phyloP scores from a whole-genome alignment of 2,329 filamentous ascomycete genomes.

The Clonostachys byssicola region DNA sequence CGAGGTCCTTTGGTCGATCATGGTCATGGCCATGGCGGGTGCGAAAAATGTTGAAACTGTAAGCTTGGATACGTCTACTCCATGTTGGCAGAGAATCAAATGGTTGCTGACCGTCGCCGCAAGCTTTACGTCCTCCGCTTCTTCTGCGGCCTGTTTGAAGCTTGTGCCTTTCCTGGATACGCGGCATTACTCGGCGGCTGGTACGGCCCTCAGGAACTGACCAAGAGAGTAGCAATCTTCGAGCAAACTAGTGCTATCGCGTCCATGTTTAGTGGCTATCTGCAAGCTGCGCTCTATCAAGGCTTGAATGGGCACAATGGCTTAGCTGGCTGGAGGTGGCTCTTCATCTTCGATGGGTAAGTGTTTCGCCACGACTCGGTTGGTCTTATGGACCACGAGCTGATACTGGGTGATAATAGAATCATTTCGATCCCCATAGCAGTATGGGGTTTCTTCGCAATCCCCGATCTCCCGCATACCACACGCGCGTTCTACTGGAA shows the following conservation, averaged over 20 bases:
- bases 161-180: conserved; percentile 15
- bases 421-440: conserved; percentile 13
- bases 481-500: conserved; percentile 8
- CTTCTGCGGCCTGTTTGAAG: conserved; percentile 21
- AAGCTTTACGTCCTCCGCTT: conserved; percentile 19
- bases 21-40: conserved; percentile 16
- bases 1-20: conserved; percentile 13
- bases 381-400: too few species aligned
- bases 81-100: neutral
- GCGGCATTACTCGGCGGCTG: conserved; percentile 18
- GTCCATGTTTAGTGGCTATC: conserved; percentile 21
- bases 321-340: conserved; percentile 28
- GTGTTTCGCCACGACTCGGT: too few species aligned
- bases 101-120: neutral
- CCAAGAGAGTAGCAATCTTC: conserved; percentile 19
- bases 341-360: conserved; percentile 28
- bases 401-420: conserved; percentile 6
- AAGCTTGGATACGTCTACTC: conserved; percentile 1
- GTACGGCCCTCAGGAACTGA: conserved; percentile 20
- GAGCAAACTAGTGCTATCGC: conserved; percentile 13
- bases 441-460: conserved; percentile 10
- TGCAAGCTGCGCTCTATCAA: conserved; percentile 28
- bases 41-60: conserved; percentile 13
- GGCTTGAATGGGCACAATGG: conserved; percentile 23
- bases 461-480: conserved; percentile 11